Percentiles rank a stretch among this genome's conserved stretches.
These are phyloP conservation scores for Glycyrrhiza uralensis DNA, from an alignment of 306 rosid genomes.

Conservation along the genomic window DNA sequence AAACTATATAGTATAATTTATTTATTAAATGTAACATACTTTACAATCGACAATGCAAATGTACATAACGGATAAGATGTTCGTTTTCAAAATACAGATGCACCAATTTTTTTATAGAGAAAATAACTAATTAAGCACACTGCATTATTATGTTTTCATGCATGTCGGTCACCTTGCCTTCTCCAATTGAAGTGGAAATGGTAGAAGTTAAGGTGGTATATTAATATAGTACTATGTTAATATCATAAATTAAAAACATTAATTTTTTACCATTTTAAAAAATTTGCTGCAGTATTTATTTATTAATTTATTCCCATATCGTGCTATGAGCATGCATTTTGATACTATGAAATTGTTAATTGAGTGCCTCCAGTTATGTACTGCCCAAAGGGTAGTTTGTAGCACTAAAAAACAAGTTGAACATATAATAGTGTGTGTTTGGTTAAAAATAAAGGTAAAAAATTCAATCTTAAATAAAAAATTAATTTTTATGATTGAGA, in stretches of 20 bases:
- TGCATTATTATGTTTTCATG: slow-evolving; percentile 2
- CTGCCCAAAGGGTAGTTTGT: neutral
- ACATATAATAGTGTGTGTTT: no score
- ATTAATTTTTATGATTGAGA: no score
- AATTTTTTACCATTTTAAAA: neutral
- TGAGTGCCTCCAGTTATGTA: neutral
- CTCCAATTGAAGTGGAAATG: slow-evolving; percentile 11
- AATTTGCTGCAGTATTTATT: neutral
- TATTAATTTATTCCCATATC: slow-evolving; percentile 18
- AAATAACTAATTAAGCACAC: neutral
- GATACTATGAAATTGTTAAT: neutral
- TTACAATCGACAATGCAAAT: neutral
- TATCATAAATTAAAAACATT: no score
- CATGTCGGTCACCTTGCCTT: neutral
- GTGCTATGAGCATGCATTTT: neutral
- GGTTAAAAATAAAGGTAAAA: no score
- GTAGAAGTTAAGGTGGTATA: neutral
- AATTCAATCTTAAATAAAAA: no score
- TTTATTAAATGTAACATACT: neutral
- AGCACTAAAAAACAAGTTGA: no score
- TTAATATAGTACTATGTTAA: no score
- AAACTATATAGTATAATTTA: neutral
- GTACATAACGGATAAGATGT: slow-evolving; percentile 19
- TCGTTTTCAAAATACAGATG: slow-evolving; percentile 12
- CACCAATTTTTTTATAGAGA: neutral